These are phyloP conservation scores for Triangularia setosa DNA, from an alignment of 2,329 filamentous ascomycete species.

Conservation along the genomic window DNA sequence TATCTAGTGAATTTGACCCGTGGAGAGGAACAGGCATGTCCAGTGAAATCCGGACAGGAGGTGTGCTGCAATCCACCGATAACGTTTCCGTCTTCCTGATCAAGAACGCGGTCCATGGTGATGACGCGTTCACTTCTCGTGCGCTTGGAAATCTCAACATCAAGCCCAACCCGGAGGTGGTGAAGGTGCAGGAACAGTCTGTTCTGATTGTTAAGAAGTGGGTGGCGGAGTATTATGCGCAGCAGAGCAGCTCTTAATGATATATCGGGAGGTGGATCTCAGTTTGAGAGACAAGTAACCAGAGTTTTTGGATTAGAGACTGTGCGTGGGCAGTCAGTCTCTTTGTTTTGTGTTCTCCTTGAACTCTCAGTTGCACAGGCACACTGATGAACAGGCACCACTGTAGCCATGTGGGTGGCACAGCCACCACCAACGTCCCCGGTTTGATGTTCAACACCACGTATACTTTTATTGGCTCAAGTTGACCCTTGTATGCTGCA, in stretches of 20 bases:
- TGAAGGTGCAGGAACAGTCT: conserved; percentile 20
- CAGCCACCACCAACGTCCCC: too few species aligned
- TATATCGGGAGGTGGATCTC: background rate
- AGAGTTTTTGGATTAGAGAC: too few species aligned
- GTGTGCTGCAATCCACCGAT: conserved; percentile 19
- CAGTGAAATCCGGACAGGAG: conserved; percentile 23
- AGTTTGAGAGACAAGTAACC: too few species aligned
- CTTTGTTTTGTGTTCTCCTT: too few species aligned
- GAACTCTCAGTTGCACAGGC: too few species aligned
- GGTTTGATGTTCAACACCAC: too few species aligned
- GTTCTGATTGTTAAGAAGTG: conserved; percentile 23
- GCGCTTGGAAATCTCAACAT: conserved; percentile 23
- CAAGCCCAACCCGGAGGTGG: conserved; percentile 21
- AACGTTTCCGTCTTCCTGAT: conserved; percentile 20
- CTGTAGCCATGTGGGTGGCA: too few species aligned
- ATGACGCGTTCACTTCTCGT: conserved; percentile 18
- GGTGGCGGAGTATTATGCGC: conserved; percentile 13
- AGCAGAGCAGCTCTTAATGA: background rate
- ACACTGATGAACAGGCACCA: too few species aligned
- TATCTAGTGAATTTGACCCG: conserved; percentile 21
- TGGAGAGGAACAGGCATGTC: conserved; percentile 24
- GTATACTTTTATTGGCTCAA: too few species aligned
- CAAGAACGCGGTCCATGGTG: conserved; percentile 22
- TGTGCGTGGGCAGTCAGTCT: too few species aligned
- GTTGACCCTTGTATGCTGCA: too few species aligned